Conservation (phyloP, 2,329 filamentous ascomycete genomes). For the Aspergillus luchuensis region DNA sequence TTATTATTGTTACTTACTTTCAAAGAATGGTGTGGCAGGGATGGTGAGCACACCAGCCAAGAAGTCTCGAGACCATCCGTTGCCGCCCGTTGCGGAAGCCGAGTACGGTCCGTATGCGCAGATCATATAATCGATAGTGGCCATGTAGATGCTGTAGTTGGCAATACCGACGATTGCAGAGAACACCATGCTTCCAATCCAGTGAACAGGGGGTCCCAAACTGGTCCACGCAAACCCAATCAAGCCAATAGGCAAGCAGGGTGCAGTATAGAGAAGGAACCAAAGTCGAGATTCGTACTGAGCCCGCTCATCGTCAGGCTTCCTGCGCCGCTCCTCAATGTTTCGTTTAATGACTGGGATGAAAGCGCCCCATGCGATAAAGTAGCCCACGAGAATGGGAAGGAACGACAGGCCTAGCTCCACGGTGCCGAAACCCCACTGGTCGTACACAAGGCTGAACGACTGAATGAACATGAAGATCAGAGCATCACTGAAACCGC, state of each 20-base stretch:
- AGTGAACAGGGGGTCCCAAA: conserved; percentile 58
- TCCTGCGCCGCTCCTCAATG: conserved; percentile 47
- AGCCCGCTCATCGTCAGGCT: conserved; percentile 55
- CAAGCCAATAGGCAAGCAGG: conserved; percentile 61
- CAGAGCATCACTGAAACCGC: conserved; percentile 65
- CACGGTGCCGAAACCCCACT: conserved; percentile 59
- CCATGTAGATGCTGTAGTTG: conserved; percentile 66
- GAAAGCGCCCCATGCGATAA: conserved; percentile 61
- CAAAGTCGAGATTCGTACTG: conserved; percentile 67
- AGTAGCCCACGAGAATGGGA: conserved; percentile 59
- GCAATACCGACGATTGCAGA: conserved; percentile 63
- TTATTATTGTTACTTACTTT: conserved; percentile 33
- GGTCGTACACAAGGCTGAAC: conserved; percentile 60
- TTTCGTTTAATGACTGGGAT: conserved; percentile 58
- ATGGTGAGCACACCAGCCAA: conserved; percentile 65
- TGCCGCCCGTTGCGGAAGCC: conserved; percentile 67
- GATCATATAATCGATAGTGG: conserved; percentile 69
- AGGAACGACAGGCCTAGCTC: conserved; percentile 57
- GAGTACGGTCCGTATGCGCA: conserved; percentile 68
- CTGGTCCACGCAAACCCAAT: conserved; percentile 65
- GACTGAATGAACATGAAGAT: conserved; percentile 70
- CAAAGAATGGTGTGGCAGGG: conserved; percentile 56
- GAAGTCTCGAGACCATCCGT: conserved; percentile 67
- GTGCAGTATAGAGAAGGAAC: conserved; percentile 62
- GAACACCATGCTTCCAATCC: conserved; percentile 65